Evolutionary conservation across 2,329 filamentous ascomycete species (phyloP).

Genomic region (Colletotrichum sp.): DNA sequence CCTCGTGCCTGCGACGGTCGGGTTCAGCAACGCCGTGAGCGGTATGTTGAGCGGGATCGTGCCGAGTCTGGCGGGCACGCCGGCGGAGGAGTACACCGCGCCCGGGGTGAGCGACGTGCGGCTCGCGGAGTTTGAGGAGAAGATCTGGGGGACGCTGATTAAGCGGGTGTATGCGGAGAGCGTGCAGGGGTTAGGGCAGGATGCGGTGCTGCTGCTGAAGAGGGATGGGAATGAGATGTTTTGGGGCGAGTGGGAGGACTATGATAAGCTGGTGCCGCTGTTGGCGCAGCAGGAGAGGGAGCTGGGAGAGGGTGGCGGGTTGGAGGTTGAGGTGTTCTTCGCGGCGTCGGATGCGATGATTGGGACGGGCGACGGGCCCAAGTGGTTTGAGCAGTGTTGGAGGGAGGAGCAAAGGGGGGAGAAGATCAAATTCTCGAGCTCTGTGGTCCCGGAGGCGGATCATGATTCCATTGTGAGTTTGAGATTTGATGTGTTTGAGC

Average conservation of each 20-base stretch:
- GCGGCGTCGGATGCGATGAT: slow-evolving; percentile 33
- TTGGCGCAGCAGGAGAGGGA: slow-evolving; percentile 19
- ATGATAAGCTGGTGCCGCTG: slow-evolving; percentile 31
- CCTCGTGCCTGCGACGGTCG: slow-evolving; percentile 23
- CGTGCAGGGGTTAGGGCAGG: slow-evolving; percentile 29
- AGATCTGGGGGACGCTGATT: slow-evolving; percentile 21
- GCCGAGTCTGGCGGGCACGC: neutral
- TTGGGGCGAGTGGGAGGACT: slow-evolving; percentile 36
- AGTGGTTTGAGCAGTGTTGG: slow-evolving; percentile 35
- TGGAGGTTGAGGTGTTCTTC: slow-evolving; percentile 31
- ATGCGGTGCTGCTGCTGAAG: slow-evolving; percentile 32
- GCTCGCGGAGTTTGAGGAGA: slow-evolving; percentile 25
- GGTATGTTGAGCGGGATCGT: neutral
- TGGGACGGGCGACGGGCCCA: slow-evolving; percentile 27
- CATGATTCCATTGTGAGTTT: slow-evolving; percentile 20
- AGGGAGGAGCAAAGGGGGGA: neutral
- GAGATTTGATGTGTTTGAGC: neutral
- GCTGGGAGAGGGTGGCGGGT: neutral
- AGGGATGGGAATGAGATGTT: slow-evolving; percentile 20
- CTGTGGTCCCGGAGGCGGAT: slow-evolving; percentile 27
- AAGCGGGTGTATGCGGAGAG: slow-evolving; percentile 27
- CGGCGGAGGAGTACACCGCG: neutral
- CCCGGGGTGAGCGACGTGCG: neutral
- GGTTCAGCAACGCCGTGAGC: neutral
- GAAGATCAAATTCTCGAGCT: slow-evolving; percentile 25